Conservation (phyloP, 2,329 filamentous ascomycete genomes). For the Curvularia sp. region DNA sequence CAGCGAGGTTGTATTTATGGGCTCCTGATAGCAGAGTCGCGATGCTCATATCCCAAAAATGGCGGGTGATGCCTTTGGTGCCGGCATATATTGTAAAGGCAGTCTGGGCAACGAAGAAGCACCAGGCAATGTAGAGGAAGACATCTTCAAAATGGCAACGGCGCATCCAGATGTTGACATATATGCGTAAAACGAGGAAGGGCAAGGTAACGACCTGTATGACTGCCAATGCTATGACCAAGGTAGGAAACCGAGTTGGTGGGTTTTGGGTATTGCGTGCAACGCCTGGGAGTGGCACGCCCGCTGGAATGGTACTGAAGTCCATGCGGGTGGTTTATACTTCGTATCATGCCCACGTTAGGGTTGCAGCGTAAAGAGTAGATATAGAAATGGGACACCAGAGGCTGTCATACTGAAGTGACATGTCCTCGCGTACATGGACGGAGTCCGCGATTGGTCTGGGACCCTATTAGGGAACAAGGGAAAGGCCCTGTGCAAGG, state of each 20-base stretch:
- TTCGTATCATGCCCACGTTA: background rate
- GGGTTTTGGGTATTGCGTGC: background rate
- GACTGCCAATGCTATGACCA: background rate
- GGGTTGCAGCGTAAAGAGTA: background rate
- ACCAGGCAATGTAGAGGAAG: constrained; percentile 18
- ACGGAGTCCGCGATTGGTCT: background rate
- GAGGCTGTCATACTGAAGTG: background rate
- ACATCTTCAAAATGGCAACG: constrained; percentile 14
- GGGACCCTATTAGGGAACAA: background rate
- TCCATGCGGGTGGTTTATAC: background rate
- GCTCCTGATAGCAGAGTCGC: constrained; percentile 1
- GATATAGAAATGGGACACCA: background rate
- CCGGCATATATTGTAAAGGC: constrained; percentile 6
- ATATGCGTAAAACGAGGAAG: background rate
- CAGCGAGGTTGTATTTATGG: background rate
- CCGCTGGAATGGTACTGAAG: background rate
- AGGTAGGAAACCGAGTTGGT: background rate
- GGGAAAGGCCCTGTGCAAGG: background rate
- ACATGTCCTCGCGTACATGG: background rate
- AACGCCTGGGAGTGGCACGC: background rate
- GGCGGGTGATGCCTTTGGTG: constrained; percentile 2
- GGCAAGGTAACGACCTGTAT: background rate
- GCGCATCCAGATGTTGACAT: constrained; percentile 1
- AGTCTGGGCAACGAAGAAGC: constrained; percentile 13
- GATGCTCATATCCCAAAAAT: constrained; percentile 12